Base-by-base conservation (phyloP, 768 basidiomycete species). In the Inosperma sp. region DNA sequence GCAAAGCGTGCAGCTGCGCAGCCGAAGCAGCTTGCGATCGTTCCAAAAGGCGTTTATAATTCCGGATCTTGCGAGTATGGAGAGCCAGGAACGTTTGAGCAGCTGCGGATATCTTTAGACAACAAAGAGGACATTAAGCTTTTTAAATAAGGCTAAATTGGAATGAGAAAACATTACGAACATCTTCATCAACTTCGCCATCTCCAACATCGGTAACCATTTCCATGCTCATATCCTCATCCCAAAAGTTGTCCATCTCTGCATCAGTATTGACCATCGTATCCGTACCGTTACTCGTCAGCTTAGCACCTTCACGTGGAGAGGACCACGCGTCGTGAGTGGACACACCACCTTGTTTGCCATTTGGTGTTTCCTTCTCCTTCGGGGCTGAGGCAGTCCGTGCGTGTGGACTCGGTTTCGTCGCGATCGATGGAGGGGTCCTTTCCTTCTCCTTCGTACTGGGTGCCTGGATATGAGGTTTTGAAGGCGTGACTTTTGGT, bases 1-100 rank as follows among this genome's bases (percentile, higher is more conserved):
- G 89, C 1, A 93, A 71, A 0, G 91, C 89, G 59, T 93, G 89
- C 2, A 92, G 71, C 59, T 93, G 91, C 1, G 88, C 84, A 0
- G 89, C 87, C 1, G 85, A 76, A 7, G 83, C 81, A 2, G 84
- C 81, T 58, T 93, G 91, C 0, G 88, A 78, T 33, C 84, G 84
- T 57, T 93, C 89, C 10, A 93, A 76, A 1, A 93, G 74, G 2
- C 89, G 79, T 61, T 85, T 91, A 67, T 88, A 86, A 51, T 83
- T 80, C 13, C 82, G 75, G 12, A 90, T 76, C 57, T 86, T 87
- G 19, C 70, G 67, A 0, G 73, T 68, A 56, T 81, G 78, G 55
- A 78, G 62, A 5, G 65, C 56, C 13, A 73, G 65, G 16, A 79
- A 62, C 29, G 59, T 55, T 12, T 71, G 62, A 14, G 78, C 65